Conservation (phyloP, 805 yeast species). For the Monosporozyma servazzii region DNA sequence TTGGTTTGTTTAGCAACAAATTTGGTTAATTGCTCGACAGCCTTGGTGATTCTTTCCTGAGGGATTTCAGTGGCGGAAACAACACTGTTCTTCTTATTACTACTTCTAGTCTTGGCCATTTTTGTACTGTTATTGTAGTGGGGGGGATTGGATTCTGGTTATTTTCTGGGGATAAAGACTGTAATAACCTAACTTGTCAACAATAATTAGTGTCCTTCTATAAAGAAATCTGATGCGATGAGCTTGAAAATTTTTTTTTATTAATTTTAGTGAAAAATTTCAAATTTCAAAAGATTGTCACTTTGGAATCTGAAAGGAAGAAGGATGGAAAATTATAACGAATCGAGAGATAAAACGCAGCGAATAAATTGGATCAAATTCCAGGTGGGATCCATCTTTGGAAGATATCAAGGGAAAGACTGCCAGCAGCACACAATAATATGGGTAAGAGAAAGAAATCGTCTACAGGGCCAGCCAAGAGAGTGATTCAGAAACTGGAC, state of each 20-base stretch:
- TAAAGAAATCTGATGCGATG: slow-evolving; percentile 9
- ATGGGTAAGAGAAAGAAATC: slow-evolving; percentile 81
- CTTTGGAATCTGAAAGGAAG: neutral
- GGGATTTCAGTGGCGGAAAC: slow-evolving; percentile 8
- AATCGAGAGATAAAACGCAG: neutral
- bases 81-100: neutral
- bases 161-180: slow-evolving; percentile 9
- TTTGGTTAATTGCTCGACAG: slow-evolving; percentile 57
- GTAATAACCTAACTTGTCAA: no score
- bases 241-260: slow-evolving; percentile 3
- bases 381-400: neutral
- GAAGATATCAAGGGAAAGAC: neutral
- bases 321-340: no score
- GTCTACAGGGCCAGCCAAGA: slow-evolving; percentile 71
- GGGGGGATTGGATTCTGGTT: slow-evolving; percentile 20
- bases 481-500: slow-evolving; percentile 68
- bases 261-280: neutral
- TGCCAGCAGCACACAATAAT: neutral
- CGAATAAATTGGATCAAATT: neutral
- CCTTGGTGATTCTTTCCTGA: slow-evolving; percentile 35
- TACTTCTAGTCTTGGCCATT: slow-evolving; percentile 3
- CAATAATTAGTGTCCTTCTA: no score
- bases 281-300: neutral
- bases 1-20: slow-evolving; percentile 35
- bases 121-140: no score